A percentile compares a stretch with the other conserved stretches of the same genome.
Evolutionary conservation across 2,329 filamentous ascomycete species (phyloP).

Genomic region (Diaporthe amygdali): DNA sequence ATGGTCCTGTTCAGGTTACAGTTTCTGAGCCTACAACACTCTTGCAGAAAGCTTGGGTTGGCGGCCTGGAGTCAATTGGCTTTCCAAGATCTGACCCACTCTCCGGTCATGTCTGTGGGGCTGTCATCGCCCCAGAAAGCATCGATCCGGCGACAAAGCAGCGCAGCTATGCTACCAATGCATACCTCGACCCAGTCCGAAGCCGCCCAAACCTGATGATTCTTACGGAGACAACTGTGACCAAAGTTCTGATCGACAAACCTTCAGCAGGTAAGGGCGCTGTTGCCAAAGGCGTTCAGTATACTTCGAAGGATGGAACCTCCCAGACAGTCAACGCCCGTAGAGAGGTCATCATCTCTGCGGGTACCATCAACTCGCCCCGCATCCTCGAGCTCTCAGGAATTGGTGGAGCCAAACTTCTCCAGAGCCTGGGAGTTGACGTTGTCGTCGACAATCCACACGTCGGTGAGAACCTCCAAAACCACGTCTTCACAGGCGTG

Average conservation of each 20-base stretch:
- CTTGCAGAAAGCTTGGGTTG: conserved; percentile 25
- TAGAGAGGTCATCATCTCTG: conserved; percentile 31
- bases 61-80: conserved; percentile 25
- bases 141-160: conserved; percentile 27
- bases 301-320: neutral
- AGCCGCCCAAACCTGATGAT: conserved; percentile 26
- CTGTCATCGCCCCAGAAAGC: conserved; percentile 8
- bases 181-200: conserved; percentile 27
- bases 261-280: neutral
- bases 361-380: conserved; percentile 30
- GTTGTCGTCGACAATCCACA: conserved; percentile 30
- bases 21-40: neutral
- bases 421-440: conserved; percentile 26
- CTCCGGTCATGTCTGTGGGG: conserved; percentile 12
- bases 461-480: conserved; percentile 32
- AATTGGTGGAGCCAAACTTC: conserved; percentile 28
- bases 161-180: conserved; percentile 29
- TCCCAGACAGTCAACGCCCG: neutral
- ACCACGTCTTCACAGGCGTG: neutral
- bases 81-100: conserved; percentile 20
- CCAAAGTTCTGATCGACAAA: neutral
- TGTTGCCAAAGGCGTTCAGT: neutral
- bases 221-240: conserved; percentile 18
- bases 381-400: conserved; percentile 34
- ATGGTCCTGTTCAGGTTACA: neutral